Evolutionary conservation across 306 rosid genomes (phyloP), one percentile per base, ranked within the genome.

Genomic region (Dryas alaskensis): DNA sequence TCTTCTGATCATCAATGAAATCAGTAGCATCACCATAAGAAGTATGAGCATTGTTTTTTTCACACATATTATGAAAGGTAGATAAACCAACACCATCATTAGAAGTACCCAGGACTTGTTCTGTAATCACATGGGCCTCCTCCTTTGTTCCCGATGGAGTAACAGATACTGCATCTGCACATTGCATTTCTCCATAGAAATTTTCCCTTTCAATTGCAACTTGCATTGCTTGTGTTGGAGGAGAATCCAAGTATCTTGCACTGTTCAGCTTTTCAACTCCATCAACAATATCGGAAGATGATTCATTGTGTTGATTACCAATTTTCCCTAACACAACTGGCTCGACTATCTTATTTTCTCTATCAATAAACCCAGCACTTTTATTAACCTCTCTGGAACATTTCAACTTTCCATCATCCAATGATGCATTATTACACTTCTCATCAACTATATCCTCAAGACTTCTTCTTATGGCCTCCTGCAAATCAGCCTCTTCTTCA

Each of bases 391-490:
- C 57, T 73, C 64, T 78, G 49, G 74, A 67, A 77, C 51, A 72
- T 75, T 72, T 68, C 67, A 78, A 78, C 65, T 76, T 79, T 67
- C 74, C 80, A 73, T 72, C 72, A 49, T 79, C 58, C 62, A 72
- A 51, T 62, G 84, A n/a, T 27, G 48, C 40, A 47, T 45, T 4
- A 64, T 72, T 65, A 75, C 40, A 39, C 75, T 83, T 70, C 73
- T 17, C 65, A 54, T 78, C 76, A 79, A 66, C 84, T 49, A 46
- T 47, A 76, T 76, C 82, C 78, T 83, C 90, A 40, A 91, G 92
- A 77, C 98, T 93, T 86, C 96, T 93, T 83, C 84, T 85, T 80
- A 93, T 84, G 81, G 97, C 98, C 84, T 93, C 97, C 76, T 85
- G 91, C 83, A 91, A 63, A 76, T 86, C 84, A 77, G 91, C 88